These are phyloP conservation scores for Chionographis japonica DNA, from an alignment of 106 monocot genomes.

Conservation along the genomic window DNA sequence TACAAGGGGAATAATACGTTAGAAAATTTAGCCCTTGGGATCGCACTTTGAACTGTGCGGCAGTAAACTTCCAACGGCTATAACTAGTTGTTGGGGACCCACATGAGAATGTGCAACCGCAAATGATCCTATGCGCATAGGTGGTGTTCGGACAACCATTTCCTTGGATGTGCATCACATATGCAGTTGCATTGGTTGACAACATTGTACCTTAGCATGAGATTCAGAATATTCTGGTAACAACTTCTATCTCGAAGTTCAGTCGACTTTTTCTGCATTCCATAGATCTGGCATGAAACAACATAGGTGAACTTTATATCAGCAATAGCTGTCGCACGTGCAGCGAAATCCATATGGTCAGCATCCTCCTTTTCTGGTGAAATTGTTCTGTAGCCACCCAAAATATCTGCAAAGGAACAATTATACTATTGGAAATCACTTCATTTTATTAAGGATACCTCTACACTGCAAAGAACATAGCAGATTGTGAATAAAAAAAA, in stretches of 20 bases:
- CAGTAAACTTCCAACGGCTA: too few species aligned
- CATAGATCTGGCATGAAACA: slow-evolving; percentile 93
- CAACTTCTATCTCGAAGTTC: slow-evolving; percentile 49
- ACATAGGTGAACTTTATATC: slow-evolving; percentile 96
- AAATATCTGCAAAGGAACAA: slow-evolving; percentile 31
- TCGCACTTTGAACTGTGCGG: too few species aligned
- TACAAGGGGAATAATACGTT: too few species aligned
- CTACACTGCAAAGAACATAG: too few species aligned
- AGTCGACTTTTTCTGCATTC: slow-evolving; percentile 71
- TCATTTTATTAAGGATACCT: background rate
- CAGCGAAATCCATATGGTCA: slow-evolving; percentile 17
- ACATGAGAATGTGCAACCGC: too few species aligned
- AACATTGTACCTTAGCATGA: slow-evolving; percentile 40
- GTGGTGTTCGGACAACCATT: too few species aligned
- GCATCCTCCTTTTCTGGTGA: slow-evolving; percentile 28
- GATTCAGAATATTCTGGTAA: slow-evolving; percentile 82
- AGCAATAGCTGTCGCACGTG: slow-evolving; percentile 51
- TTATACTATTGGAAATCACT: background rate
- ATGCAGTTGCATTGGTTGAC: too few species aligned
- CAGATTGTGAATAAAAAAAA: background rate
- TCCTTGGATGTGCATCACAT: too few species aligned
- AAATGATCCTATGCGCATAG: too few species aligned
- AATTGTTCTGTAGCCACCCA: slow-evolving; percentile 32
- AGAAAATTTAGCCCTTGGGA: too few species aligned
- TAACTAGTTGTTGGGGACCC: too few species aligned